A percentile compares a stretch with the other conserved stretches of the same genome.
These are phyloP conservation scores for Coemansia sp. DNA, from an alignment of 371 early-diverging fungal genomes.

Conservation along the genomic window DNA sequence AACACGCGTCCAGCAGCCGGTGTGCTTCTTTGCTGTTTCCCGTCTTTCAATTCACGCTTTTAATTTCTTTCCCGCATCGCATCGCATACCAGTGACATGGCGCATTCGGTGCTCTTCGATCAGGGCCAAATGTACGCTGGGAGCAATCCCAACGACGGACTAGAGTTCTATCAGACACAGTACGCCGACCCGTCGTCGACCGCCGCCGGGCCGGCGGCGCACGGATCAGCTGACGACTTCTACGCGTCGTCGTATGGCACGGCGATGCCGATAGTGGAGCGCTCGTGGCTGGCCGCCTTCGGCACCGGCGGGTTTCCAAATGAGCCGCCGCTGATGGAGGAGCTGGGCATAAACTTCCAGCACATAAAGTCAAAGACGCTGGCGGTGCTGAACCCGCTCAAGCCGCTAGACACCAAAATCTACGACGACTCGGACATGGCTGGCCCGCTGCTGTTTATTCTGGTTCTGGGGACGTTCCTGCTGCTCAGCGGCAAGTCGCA, in stretches of 20 bases:
- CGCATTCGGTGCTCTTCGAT: constrained; percentile 49
- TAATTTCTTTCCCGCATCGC: background rate
- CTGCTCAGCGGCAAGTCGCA: constrained; percentile 90
- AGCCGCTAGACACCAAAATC: constrained; percentile 82
- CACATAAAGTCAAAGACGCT: constrained; percentile 82
- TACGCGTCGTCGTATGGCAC: constrained; percentile 54
- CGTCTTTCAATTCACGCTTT: background rate
- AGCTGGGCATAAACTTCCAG: constrained; percentile 88
- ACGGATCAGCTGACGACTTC: constrained; percentile 53
- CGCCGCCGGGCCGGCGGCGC: constrained; percentile 36
- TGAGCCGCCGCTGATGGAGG: constrained; percentile 88
- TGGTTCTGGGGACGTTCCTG: constrained; percentile 86
- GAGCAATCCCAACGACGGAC: constrained; percentile 36
- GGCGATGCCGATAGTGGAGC: constrained; percentile 54
- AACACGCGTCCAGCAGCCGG: too few species aligned
- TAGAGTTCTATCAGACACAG: constrained; percentile 69
- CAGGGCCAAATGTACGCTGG: constrained; percentile 36
- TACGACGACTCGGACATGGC: constrained; percentile 95
- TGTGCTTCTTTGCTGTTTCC: too few species aligned
- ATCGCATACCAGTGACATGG: constrained; percentile 18
- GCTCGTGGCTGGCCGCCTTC: constrained; percentile 68
- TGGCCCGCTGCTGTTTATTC: constrained; percentile 88
- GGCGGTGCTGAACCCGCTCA: constrained; percentile 88
- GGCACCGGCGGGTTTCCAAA: constrained; percentile 85
- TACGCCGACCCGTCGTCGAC: constrained; percentile 57